These are phyloP conservation scores for Nemania diffusa DNA, from an alignment of 2,329 filamentous ascomycete species.

Conservation along the genomic window DNA sequence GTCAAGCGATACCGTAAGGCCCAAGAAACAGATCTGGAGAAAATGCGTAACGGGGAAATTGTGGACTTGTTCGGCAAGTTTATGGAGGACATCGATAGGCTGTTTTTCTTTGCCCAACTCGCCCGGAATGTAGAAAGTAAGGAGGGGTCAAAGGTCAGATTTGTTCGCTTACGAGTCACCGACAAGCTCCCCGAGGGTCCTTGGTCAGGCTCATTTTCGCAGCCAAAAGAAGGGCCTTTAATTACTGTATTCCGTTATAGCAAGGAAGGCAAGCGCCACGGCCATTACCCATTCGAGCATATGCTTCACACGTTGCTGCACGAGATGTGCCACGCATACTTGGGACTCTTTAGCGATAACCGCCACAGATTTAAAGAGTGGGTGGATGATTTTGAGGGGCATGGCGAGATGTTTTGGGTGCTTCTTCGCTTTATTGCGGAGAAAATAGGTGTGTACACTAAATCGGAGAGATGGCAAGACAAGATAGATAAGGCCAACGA, in stretches of 20 bases:
- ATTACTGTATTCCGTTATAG: neutral
- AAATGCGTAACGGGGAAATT: neutral
- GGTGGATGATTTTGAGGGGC: neutral
- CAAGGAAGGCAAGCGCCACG: neutral
- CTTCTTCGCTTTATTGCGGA: neutral
- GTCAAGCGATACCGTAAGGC: neutral
- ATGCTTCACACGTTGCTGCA: constrained; percentile 11
- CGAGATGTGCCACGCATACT: constrained; percentile 26
- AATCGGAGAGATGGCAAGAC: neutral
- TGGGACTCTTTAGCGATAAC: constrained; percentile 14
- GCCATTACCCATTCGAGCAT: neutral
- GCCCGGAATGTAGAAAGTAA: neutral
- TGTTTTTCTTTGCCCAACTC: constrained; percentile 21
- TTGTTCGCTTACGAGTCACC: neutral
- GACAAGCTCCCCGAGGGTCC: neutral
- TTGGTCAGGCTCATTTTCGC: neutral
- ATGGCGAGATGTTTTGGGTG: constrained; percentile 30
- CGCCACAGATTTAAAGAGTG: neutral
- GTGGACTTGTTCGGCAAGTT: neutral
- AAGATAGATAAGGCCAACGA: neutral
- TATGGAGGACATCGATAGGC: neutral
- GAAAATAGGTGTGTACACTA: neutral
- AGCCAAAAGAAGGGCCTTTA: neutral
- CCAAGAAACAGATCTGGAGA: neutral
- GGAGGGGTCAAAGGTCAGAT: neutral